These are phyloP conservation scores for Pleurotus djamor DNA, from an alignment of 768 basidiomycete species.

Conservation along the genomic window DNA sequence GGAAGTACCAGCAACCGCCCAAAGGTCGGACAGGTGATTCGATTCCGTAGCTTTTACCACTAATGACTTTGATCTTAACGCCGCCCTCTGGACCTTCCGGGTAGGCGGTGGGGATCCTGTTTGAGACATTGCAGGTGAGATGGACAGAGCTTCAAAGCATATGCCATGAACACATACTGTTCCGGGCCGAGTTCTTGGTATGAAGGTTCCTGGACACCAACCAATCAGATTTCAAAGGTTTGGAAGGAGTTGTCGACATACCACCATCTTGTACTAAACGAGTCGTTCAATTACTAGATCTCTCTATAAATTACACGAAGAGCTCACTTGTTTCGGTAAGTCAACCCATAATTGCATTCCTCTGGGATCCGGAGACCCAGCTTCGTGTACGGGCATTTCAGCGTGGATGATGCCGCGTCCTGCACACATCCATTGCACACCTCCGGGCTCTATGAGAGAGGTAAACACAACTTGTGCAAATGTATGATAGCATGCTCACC, in stretches of 20 bases:
- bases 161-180: slow-evolving; percentile 36
- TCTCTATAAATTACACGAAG: slow-evolving; percentile 2
- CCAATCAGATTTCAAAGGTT: not conserved
- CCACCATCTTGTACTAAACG: slow-evolving; percentile 74
- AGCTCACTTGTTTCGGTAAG: slow-evolving; percentile 62
- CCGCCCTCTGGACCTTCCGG: slow-evolving; percentile 69
- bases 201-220: slow-evolving; percentile 52
- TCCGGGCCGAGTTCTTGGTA: slow-evolving; percentile 80
- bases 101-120: slow-evolving; percentile 70
- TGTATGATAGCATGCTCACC: no score
- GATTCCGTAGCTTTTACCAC: slow-evolving; percentile 82
- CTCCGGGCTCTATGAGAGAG: slow-evolving; percentile 53
- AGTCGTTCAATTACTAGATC: slow-evolving; percentile 12
- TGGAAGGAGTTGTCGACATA: slow-evolving; percentile 15
- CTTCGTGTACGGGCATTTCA: slow-evolving; percentile 82
- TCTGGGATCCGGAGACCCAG: slow-evolving; percentile 66
- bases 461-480: no score
- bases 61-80: slow-evolving; percentile 79
- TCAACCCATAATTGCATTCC: slow-evolving; percentile 92
- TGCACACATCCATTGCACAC: slow-evolving; percentile 95
- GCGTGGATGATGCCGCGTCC: slow-evolving; percentile 79
- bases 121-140: not conserved
- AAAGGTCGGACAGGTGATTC: slow-evolving; percentile 88
- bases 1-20: slow-evolving; percentile 94
- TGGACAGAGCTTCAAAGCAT: not conserved